Percentiles rank a stretch among this genome's conserved stretches.
Evolutionary conservation across 2,329 filamentous ascomycete genomes (phyloP).

Genomic region (Didymella pomorum): DNA sequence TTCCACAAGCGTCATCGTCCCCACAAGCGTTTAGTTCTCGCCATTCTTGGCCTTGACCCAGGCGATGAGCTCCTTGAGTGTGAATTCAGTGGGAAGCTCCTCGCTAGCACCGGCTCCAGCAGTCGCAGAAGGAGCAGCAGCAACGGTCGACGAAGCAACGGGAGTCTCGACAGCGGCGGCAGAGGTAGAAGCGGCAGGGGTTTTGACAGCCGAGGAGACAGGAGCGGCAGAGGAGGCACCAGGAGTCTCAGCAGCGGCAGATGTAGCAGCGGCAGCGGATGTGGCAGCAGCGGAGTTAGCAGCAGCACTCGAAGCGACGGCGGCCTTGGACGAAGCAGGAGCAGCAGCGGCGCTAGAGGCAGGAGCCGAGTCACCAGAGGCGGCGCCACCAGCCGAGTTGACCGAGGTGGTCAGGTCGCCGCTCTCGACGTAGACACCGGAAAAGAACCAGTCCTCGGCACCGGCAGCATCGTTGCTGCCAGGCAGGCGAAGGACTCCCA

Average conservation of each 20-base stretch:
- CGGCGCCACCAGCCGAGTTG: slow-evolving; percentile 26
- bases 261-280: slow-evolving; percentile 5
- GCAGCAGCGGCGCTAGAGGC: slow-evolving; percentile 20
- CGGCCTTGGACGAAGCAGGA: slow-evolving; percentile 19
- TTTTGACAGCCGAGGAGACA: slow-evolving; percentile 6
- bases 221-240: slow-evolving; percentile 13
- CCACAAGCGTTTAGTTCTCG: slow-evolving; percentile 9
- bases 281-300: slow-evolving; percentile 9
- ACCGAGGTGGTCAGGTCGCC: slow-evolving; percentile 53
- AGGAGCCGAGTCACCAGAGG: slow-evolving; percentile 15
- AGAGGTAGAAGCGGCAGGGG: slow-evolving; percentile 13
- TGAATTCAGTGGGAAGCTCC: slow-evolving; percentile 36
- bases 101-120: slow-evolving; percentile 23
- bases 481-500: slow-evolving; percentile 73
- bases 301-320: slow-evolving; percentile 13
- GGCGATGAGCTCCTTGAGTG: slow-evolving; percentile 38
- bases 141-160: slow-evolving; percentile 16
- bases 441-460: slow-evolving; percentile 75
- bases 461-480: slow-evolving; percentile 61
- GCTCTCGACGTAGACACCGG: slow-evolving; percentile 74
- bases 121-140: slow-evolving; percentile 19
- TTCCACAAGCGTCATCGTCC: not conserved
- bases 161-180: slow-evolving; percentile 15
- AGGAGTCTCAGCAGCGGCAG: slow-evolving; percentile 13
- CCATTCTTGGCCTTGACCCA: slow-evolving; percentile 37